Base-by-base conservation (phyloP, 2,329 filamentous ascomycete genomes). In the Verticillium nonalfalfae region DNA sequence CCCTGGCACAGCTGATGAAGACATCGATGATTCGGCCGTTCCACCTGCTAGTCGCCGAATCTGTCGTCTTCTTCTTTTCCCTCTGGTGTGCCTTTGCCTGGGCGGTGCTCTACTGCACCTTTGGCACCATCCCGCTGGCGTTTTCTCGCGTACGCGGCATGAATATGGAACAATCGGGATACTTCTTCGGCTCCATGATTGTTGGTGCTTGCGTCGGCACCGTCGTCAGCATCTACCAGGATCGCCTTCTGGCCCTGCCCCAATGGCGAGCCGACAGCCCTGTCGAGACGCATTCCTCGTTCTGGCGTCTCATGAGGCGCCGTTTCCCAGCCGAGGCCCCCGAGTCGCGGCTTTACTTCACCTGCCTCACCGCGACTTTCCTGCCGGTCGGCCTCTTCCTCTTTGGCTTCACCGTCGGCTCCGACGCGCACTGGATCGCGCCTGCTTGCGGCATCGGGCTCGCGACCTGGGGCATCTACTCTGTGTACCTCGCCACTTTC, bases 21-120 rank as follows among this genome's bases (percentile, higher is more conserved):
- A 85, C 91, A 13, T 95, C 91, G 0, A 75, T 94, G 7, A 87
- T 85, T 65, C 84, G 93, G 0, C 93, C 93, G 0, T 96, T 97
- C 72, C 85, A 88, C 68, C 81, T 93, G 1, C 84, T 93, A 15
- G 76, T 88, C 66, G 93, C 90, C 0, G 90, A 93, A 66, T 88
- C 90, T 0, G 87, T 92, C 10, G 89, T 93, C 14, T 92, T 93
- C 74, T 92, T 85, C 78, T 97, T 97, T 77, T 92, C 89, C 0
- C 79, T 96, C 0, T 97, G 93, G 93, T 89, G 93, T 1, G 83
- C 91, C 0, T 97, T 97, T 73, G 88, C 88, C 21, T 97, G 93
- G 93, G 92, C 90, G 0, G 84, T 96, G 0, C 83, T 97, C 0
- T 97, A 97, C 73, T 79, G 97, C 18, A 91, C 90, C 13, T 94